Evolutionary conservation across 1,284 basidiomycete genomes (phyloP), one percentile per base, ranked within the genome.

Genomic region (Pseudozyma thailandica): DNA sequence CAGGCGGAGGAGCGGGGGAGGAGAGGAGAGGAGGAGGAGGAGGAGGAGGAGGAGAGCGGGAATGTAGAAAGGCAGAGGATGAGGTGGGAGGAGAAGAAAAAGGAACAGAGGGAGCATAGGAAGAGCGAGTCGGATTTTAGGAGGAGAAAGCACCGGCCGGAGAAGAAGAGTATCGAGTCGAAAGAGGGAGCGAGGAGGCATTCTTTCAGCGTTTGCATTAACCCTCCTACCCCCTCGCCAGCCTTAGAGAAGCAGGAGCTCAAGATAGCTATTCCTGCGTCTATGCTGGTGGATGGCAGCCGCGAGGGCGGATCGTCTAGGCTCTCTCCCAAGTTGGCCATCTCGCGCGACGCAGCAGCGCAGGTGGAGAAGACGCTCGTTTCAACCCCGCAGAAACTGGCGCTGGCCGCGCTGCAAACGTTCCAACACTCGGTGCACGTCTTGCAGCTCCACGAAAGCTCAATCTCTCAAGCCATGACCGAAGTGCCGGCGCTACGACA

Each of bases 401-500:
- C 68, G 3, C 53, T 64, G 8, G 68, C 68, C 13, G 68, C 68
- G 1, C 44, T 71, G 18, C 56, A 60, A 25, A 61, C 68, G 18
- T 71, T 64, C 23, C 68, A 71, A 39, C 57, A 71, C 28, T 60
- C 61, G 6, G 53, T 57, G 1, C 49, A 39, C 23, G 33, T 71
- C 8, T 33, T 71, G 8, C 56, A 47, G 15, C 46, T 71, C 6
- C 18, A 71, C 61, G 68, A 65, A 1, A 21, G 45, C 2, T 18
- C 39, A 26, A 65, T 65, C 38, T 46, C 50, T 13, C 49, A 60
- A 54, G 57, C 61, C 25, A 64, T 71, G 61, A 50, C 31, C 26
- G 61, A 65, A 28, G 31, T 71, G 4, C 68, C 68, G 5, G 68
- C 68, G 0, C 51, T 71, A 6, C 61, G 68, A 13, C 41, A 64